Evolutionary conservation across 768 basidiomycete species (phyloP).

Genomic region (Daedaleopsis sinensis): DNA sequence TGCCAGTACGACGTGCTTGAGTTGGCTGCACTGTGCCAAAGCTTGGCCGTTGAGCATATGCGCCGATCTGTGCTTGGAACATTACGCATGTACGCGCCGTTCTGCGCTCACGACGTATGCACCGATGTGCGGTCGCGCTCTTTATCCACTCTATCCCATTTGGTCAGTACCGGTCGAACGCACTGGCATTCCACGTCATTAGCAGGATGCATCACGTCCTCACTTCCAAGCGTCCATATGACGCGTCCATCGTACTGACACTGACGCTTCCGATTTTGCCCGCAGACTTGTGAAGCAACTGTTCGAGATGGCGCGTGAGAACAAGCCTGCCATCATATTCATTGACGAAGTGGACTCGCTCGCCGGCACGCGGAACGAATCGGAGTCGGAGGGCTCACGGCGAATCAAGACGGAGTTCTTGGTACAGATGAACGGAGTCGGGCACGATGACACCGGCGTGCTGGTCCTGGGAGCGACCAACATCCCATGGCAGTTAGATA

Average conservation of each 20-base stretch:
- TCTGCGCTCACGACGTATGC: too few species aligned
- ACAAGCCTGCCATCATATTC: constrained; percentile 97
- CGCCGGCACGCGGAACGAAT: constrained; percentile 91
- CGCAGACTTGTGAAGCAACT: constrained; percentile 90
- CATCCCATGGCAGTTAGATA: constrained; percentile 97
- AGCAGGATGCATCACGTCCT: too few species aligned
- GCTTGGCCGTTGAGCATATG: not conserved
- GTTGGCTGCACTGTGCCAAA: not conserved
- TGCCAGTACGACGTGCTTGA: too few species aligned
- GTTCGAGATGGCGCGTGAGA: constrained; percentile 94
- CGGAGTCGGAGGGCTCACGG: constrained; percentile 96
- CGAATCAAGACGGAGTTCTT: constrained; percentile 97
- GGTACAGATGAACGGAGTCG: constrained; percentile 99
- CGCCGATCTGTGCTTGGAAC: too few species aligned
- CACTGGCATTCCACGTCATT: too few species aligned
- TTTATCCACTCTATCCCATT: too few species aligned
- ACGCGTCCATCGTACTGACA: not conserved
- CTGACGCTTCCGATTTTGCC: not conserved
- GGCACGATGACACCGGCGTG: constrained; percentile 95
- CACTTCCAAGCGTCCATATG: not conserved
- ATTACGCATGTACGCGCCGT: too few species aligned
- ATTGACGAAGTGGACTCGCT: constrained; percentile 98
- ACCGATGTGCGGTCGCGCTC: too few species aligned
- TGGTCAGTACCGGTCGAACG: not conserved
- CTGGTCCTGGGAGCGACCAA: constrained; percentile 97